phyloP scores from a whole-genome alignment of 2,329 filamentous ascomycete species.

The Monilinia fructigena region DNA sequence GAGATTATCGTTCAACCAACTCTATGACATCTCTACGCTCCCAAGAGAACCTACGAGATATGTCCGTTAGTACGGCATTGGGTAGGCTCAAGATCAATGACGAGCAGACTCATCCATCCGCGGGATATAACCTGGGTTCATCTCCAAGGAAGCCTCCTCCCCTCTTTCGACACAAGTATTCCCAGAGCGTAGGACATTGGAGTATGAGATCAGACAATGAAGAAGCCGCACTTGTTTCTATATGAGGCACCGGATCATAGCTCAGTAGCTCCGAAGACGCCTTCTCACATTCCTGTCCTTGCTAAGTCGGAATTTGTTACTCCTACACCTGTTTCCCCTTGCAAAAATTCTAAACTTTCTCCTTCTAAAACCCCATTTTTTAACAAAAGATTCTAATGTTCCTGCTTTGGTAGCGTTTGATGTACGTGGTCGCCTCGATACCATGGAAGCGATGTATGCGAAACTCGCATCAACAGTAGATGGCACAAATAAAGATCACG shows the following conservation, averaged over 20 bases:
- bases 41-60: constrained; percentile 37
- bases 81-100: constrained; percentile 37
- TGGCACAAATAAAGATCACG: constrained; percentile 64
- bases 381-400: constrained; percentile 73
- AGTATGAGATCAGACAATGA: constrained; percentile 31
- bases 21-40: constrained; percentile 29
- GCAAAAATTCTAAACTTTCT: constrained; percentile 44
- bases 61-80: constrained; percentile 43
- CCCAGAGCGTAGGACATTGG: constrained; percentile 28
- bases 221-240: constrained; percentile 36
- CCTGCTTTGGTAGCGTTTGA: constrained; percentile 70
- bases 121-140: constrained; percentile 27
- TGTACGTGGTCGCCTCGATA: constrained; percentile 70
- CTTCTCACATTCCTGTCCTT: constrained; percentile 40
- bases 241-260: constrained; percentile 32
- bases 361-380: constrained; percentile 52
- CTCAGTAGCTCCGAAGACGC: constrained; percentile 38
- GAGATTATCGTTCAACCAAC: constrained; percentile 38
- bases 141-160: constrained; percentile 23
- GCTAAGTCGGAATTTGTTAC: constrained; percentile 34
- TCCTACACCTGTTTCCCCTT: constrained; percentile 39
- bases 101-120: constrained; percentile 26
- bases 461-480: constrained; percentile 71
- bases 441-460: constrained; percentile 73
- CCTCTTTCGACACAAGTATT: constrained; percentile 30